phyloP scores from a whole-genome alignment of 495 filamentous ascomycete species.

The Glarea lozoyensis region DNA sequence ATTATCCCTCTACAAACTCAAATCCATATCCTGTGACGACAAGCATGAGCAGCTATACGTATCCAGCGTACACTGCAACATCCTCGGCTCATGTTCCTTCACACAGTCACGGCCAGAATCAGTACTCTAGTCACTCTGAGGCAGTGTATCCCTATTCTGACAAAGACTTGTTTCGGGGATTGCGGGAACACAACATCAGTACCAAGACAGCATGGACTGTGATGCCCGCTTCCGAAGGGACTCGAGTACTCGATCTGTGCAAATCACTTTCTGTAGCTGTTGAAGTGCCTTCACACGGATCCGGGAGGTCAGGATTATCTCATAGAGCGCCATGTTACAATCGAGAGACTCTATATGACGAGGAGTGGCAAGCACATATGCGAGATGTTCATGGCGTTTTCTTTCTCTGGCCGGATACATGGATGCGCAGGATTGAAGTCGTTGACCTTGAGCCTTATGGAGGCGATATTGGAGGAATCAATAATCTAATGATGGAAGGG shows the following conservation, averaged over 20 bases:
- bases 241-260: constrained; percentile 15
- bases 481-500: constrained; percentile 17
- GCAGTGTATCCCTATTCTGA: not conserved
- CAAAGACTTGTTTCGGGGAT: constrained; percentile 8
- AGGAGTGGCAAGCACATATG: constrained; percentile 23
- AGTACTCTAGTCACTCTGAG: no score
- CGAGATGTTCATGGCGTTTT: constrained; percentile 20
- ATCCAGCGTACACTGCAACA: not conserved
- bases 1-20: not conserved
- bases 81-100: not conserved
- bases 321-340: constrained; percentile 14
- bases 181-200: constrained; percentile 12
- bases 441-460: constrained; percentile 20
- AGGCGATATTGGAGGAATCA: constrained; percentile 16
- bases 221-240: constrained; percentile 16
- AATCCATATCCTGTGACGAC: not conserved
- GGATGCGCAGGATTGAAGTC: constrained; percentile 19
- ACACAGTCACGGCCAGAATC: no score
- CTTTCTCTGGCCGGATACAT: constrained; percentile 18
- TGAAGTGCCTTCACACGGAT: not conserved
- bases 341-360: constrained; percentile 18
- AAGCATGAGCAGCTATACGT: not conserved
- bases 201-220: constrained; percentile 18
- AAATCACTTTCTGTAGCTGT: constrained; percentile 1
- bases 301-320: not conserved